Conservation (phyloP, 305 asterid genomes). For the Solanum hybrid region DNA sequence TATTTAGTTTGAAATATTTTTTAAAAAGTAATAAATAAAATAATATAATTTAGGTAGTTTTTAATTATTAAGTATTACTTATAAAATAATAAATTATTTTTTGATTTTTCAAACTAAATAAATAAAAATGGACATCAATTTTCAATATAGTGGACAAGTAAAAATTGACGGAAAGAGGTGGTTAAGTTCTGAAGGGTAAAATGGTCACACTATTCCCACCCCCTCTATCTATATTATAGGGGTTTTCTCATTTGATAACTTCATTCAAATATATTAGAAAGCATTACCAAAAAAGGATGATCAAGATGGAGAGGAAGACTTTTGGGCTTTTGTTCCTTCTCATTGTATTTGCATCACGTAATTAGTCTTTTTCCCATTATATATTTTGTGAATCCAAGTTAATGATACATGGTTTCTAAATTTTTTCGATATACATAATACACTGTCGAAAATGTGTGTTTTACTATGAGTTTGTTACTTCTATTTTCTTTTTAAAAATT, state of each 20-base stretch:
- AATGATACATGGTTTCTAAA: background rate
- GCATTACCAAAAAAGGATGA: background rate
- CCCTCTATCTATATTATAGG: background rate
- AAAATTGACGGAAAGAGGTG: background rate
- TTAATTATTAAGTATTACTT: no score
- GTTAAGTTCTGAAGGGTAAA: background rate
- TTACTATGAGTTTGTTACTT: background rate
- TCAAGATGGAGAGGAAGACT: conserved; percentile 11
- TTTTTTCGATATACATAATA: no score
- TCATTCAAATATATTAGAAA: background rate
- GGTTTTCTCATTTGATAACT: background rate
- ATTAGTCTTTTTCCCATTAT: background rate
- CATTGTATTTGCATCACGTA: conserved; percentile 17
- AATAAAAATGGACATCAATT: no score
- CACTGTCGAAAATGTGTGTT: background rate
- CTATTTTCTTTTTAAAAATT: background rate
- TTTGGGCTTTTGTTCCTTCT: conserved; percentile 17
- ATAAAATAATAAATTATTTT: no score
- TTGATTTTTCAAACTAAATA: no score
- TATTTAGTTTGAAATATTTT: background rate
- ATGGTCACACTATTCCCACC: background rate
- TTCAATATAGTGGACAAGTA: background rate
- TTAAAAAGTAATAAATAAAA: no score
- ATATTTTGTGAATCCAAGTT: background rate
- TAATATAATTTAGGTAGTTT: no score